Evolutionary conservation across 306 rosid genomes (phyloP).

Genomic region (Trifolium repens): DNA sequence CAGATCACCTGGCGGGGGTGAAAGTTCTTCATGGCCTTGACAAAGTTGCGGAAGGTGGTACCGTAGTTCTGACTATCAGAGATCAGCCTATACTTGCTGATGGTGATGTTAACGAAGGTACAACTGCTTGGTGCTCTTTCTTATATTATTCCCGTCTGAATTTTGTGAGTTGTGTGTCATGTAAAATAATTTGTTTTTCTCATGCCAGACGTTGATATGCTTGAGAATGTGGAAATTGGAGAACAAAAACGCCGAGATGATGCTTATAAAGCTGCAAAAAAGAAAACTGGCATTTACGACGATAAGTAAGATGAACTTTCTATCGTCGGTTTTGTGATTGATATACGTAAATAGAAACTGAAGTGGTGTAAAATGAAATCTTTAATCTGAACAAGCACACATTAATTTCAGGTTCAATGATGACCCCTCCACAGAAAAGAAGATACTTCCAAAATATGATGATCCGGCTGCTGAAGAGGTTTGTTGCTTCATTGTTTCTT

Average conservation of each 20-base stretch:
- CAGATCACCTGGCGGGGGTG: conserved; percentile 81
- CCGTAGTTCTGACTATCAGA: conserved; percentile 91
- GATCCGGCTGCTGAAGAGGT: conserved; percentile 87
- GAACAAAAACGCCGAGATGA: conserved; percentile 86
- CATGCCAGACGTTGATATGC: conserved; percentile 82
- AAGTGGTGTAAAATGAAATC: conserved; percentile 20
- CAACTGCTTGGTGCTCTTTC: conserved; percentile 34
- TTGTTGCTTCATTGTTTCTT: conserved; percentile 25
- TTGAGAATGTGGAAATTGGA: conserved; percentile 93
- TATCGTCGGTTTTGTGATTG: not conserved
- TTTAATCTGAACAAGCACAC: conserved; percentile 15
- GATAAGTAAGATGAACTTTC: conserved; percentile 72
- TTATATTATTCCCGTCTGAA: conserved; percentile 35
- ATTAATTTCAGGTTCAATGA: conserved; percentile 79
- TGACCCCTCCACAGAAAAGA: conserved; percentile 74
- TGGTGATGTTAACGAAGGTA: conserved; percentile 90
- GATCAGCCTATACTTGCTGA: conserved; percentile 89
- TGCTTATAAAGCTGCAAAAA: conserved; percentile 90
- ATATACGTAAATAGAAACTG: conserved; percentile 22
- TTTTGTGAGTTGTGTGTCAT: conserved; percentile 38
- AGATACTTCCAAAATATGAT: conserved; percentile 91
- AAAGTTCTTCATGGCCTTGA: conserved; percentile 97
- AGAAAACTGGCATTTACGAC: conserved; percentile 75
- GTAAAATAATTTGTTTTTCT: conserved; percentile 46
- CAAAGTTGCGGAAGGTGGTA: conserved; percentile 93